Base-by-base conservation (phyloP, 768 basidiomycete genomes). In the Fistulinella prunicolor region DNA sequence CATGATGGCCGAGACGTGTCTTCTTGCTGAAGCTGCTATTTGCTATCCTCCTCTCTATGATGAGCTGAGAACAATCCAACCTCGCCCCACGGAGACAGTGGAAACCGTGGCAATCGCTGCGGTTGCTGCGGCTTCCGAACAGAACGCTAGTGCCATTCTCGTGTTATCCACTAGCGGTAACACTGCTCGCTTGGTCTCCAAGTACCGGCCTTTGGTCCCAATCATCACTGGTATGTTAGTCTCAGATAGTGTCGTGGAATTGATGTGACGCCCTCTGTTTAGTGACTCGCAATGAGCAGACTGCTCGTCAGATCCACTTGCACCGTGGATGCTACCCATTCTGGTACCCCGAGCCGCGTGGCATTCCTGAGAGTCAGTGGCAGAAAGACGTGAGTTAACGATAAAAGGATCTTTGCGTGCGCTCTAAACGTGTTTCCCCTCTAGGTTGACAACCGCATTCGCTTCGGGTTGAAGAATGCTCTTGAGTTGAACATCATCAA, bases 1-100 rank as follows among this genome's bases (percentile, higher is more conserved):
- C 60, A 95, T 98, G 95, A 99, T 99, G 96, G 96, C 95, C 44
- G 96, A 99, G 77, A 98, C 94, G 3, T 97, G 95, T 68, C 79
- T 93, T 62, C 86, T 99, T 55, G 95, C 96, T 49, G 96, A 99
- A 73, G 81, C 87, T 39, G 87, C 95, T 28, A 91, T 95, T 70
- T 94, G 90, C 76, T 94, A 97, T 66, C 90, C 91, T 35, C 89
- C 94, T 49, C 74, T 97, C 43, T 97, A 90, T 65, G 90, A 96
- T 62, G 92, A 95, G 59, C 74, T 98, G 54, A 82, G 83, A 50
- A 69, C 77, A 34, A 77, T 87, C 55, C 88, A 92, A 51, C 76
- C 82, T 48, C 85, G 89, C 44, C 96, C 96, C 32, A 98, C 95
- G 29, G 85, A 85, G 61, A 98, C 96, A 1, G 84, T 82, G 14